These are phyloP conservation scores for Clavariopsis aquatica DNA, from an alignment of 495 filamentous ascomycete genomes.

Conservation along the genomic window DNA sequence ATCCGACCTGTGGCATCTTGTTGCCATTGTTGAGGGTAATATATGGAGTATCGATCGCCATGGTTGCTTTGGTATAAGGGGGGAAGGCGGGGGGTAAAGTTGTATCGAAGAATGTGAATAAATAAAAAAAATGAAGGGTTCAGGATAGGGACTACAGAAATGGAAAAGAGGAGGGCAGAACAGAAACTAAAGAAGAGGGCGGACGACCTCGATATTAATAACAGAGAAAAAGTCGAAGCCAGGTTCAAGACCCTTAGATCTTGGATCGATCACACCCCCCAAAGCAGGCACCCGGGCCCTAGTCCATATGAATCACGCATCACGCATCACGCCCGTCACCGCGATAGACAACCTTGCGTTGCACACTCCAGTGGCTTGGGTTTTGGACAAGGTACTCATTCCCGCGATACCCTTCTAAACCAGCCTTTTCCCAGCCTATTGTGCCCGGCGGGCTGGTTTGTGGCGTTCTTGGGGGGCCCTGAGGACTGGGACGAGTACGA, in stretches of 20 bases:
- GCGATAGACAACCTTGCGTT: slow-evolving; percentile 30
- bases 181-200: not conserved
- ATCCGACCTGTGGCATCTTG: slow-evolving; percentile 42
- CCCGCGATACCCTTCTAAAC: slow-evolving; percentile 6
- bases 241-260: slow-evolving; percentile 15
- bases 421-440: slow-evolving; percentile 2
- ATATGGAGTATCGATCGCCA: slow-evolving; percentile 17
- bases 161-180: slow-evolving; percentile 1
- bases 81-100: too few species aligned
- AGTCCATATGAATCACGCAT: slow-evolving; percentile 5
- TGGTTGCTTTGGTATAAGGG: slow-evolving; percentile 6
- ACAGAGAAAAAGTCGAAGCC: slow-evolving; percentile 7
- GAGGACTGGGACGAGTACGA: not conserved
- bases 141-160: not conserved
- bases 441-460: slow-evolving; percentile 26
- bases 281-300: slow-evolving; percentile 26
- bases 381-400: slow-evolving; percentile 7
- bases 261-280: slow-evolving; percentile 16
- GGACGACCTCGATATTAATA: slow-evolving; percentile 17
- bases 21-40: slow-evolving; percentile 37
- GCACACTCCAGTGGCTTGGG: slow-evolving; percentile 20
- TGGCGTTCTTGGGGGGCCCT: slow-evolving; percentile 7
- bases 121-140: slow-evolving; percentile 1
- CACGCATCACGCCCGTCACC: not conserved
- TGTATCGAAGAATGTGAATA: not conserved